phyloP scores from a whole-genome alignment of 352 stramenopile genomes.

The Phytophthora nicotianae region DNA sequence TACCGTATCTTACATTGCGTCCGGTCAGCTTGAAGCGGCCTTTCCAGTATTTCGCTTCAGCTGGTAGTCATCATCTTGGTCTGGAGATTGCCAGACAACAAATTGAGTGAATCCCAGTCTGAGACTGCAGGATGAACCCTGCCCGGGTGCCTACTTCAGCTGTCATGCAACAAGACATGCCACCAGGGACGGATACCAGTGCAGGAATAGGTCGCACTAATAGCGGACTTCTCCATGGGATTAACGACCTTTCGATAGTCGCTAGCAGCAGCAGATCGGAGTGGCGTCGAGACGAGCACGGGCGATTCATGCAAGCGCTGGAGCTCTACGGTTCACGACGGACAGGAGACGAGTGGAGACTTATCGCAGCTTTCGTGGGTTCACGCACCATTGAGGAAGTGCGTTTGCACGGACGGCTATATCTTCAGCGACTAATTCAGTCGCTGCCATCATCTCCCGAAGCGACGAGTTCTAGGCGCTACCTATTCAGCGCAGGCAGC shows the following conservation, averaged over 20 bases:
- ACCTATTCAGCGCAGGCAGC: constrained; percentile 26
- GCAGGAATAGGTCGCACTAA: constrained; percentile 2
- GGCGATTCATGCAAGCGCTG: constrained; percentile 80
- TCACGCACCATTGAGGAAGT: constrained; percentile 74
- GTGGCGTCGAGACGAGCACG: constrained; percentile 78
- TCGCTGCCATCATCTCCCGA: constrained; percentile 34
- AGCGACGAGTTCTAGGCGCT: constrained; percentile 15
- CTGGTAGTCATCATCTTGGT: constrained; percentile 17
- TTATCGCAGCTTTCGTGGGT: constrained; percentile 75
- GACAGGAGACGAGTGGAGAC: constrained; percentile 67
- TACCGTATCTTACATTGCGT: constrained; percentile 29
- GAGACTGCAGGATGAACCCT: constrained; percentile 13
- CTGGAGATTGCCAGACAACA: constrained; percentile 10
- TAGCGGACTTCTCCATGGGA: constrained; percentile 1
- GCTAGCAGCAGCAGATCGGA: constrained; percentile 7
- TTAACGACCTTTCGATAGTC: constrained; percentile 12
- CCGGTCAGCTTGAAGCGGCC: constrained; percentile 15
- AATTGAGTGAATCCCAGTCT: background rate
- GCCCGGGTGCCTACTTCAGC: constrained; percentile 15
- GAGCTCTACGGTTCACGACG: constrained; percentile 62
- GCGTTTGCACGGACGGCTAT: constrained; percentile 66
- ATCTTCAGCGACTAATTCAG: constrained; percentile 77
- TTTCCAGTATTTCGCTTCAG: constrained; percentile 23
- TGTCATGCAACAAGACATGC: constrained; percentile 24
- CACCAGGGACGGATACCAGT: background rate